Percentiles rank a stretch among this genome's conserved stretches.
phyloP scores from a whole-genome alignment of 2,329 filamentous ascomycete genomes.

The Microascus cirrosus region DNA sequence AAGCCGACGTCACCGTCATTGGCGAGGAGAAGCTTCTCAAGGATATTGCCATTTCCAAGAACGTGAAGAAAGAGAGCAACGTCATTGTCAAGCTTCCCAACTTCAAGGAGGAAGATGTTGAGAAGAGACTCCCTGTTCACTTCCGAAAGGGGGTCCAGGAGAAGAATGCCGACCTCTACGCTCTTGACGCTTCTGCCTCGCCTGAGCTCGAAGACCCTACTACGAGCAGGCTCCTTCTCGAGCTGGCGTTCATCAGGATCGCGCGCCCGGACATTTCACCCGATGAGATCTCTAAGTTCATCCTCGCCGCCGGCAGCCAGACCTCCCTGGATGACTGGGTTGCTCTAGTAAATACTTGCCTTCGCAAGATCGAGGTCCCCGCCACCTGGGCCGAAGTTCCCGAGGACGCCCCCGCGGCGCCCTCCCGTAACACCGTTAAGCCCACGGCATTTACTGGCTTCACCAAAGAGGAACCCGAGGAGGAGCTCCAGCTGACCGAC shows the following conservation, averaged over 20 bases:
- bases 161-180: slow-evolving; percentile 59
- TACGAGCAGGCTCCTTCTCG: slow-evolving; percentile 57
- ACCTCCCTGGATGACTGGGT: slow-evolving; percentile 42
- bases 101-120: slow-evolving; percentile 78
- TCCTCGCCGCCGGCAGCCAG: slow-evolving; percentile 41
- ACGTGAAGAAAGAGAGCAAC: slow-evolving; percentile 58
- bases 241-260: slow-evolving; percentile 75
- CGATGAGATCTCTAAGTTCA: slow-evolving; percentile 55
- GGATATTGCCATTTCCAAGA: slow-evolving; percentile 62
- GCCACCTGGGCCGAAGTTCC: slow-evolving; percentile 68
- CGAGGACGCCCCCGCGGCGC: slow-evolving; percentile 25
- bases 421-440: slow-evolving; percentile 54
- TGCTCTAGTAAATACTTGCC: slow-evolving; percentile 38
- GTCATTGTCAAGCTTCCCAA: slow-evolving; percentile 67
- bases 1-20: slow-evolving; percentile 70
- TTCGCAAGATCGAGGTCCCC: slow-evolving; percentile 66
- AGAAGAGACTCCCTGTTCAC: slow-evolving; percentile 67
- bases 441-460: slow-evolving; percentile 75
- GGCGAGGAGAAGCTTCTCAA: slow-evolving; percentile 71
- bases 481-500: slow-evolving; percentile 52
- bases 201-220: slow-evolving; percentile 55
- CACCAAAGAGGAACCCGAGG: slow-evolving; percentile 63
- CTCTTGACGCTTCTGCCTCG: slow-evolving; percentile 62
- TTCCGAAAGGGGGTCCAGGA: slow-evolving; percentile 62
- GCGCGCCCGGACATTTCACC: slow-evolving; percentile 55